Evolutionary conservation across 768 basidiomycete species (phyloP).

Genomic region (Coprinopsis sp.): DNA sequence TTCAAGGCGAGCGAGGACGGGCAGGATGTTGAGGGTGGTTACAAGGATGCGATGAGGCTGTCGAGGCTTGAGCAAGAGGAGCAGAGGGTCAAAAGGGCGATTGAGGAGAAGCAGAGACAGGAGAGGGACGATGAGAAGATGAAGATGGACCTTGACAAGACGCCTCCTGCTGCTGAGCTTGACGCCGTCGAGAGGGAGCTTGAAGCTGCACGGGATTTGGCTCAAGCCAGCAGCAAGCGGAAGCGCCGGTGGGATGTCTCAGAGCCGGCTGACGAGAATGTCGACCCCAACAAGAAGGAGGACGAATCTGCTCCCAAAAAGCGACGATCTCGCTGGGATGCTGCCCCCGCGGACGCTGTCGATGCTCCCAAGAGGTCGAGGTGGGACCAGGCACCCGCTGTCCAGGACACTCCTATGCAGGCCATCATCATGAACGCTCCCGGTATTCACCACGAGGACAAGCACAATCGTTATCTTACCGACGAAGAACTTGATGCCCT

Average conservation of each 20-base stretch:
- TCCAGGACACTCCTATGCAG: constrained; percentile 64
- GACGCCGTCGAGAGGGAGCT: constrained; percentile 70
- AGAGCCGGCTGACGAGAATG: constrained; percentile 60
- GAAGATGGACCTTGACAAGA: constrained; percentile 89
- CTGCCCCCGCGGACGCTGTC: constrained; percentile 70
- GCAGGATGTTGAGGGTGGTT: constrained; percentile 68
- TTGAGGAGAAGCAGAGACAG: constrained; percentile 83
- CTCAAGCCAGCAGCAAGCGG: constrained; percentile 51
- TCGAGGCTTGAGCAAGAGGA: constrained; percentile 93
- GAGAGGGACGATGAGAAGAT: constrained; percentile 66
- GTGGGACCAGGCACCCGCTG: constrained; percentile 92
- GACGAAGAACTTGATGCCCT: constrained; percentile 95
- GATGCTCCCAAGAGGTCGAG: constrained; percentile 85
- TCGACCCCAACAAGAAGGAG: constrained; percentile 52
- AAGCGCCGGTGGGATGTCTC: constrained; percentile 80
- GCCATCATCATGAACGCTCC: constrained; percentile 88
- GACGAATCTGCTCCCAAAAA: constrained; percentile 81
- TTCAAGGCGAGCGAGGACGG: constrained; percentile 68
- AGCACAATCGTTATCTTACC: constrained; percentile 91
- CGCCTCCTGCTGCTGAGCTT: constrained; percentile 79
- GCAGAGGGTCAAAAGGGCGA: constrained; percentile 70
- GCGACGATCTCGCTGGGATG: constrained; percentile 95
- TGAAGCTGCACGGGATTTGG: constrained; percentile 47
- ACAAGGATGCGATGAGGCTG: constrained; percentile 94
- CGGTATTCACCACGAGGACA: constrained; percentile 86